Base-by-base conservation (phyloP, 495 filamentous ascomycete genomes). In the Talaromyces ruber region DNA sequence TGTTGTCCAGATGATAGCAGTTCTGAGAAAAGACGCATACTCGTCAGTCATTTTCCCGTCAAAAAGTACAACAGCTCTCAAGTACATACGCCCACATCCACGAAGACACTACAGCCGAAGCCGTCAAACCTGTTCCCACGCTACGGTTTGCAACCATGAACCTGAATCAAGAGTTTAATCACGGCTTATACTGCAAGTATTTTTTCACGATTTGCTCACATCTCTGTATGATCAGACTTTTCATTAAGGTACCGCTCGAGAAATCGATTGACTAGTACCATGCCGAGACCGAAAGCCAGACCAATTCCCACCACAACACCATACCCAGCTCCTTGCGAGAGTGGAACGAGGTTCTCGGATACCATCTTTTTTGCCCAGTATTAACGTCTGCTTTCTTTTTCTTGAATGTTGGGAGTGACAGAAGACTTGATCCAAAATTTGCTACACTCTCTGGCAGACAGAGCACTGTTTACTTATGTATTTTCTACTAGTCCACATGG, bases 111-210 rank as follows among this genome's bases (percentile, higher is more conserved):
- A 81, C 79, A 7, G 79, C 78, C 3, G 76, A 79, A 1, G 78
- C 78, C n/a, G 77, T 81, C 26, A 81, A 66, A 2, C 79, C 79
- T 7, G 73, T 80, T 9, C 74, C 72, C 7, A 82, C 78, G 8
- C 69, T 72, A 16, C 78, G 71, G 67, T 81, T 81, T 18, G 79
- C 79, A 34, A 79, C 76, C 76, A 82, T 80, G 67, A 82, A 82
- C 39, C 39, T 43, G 39, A 43, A 43, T 5, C 14, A 18, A 3
- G 2, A 6, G 1, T 6, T 34, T 34, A 34, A 34, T 34, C 11
- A 34, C 8, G 30, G 8, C 4, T 11, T 11, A 34, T 34, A 11
- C 9, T 30, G 29, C 9, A 30, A 30, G 6, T 1, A 30, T 30
- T 1, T 6, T 30, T 30, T 30, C 29, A 7, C 29, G 29, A 30